These are phyloP conservation scores for Eucalyptus curtisii DNA, from an alignment of 345 rosid species.

Conservation along the genomic window DNA sequence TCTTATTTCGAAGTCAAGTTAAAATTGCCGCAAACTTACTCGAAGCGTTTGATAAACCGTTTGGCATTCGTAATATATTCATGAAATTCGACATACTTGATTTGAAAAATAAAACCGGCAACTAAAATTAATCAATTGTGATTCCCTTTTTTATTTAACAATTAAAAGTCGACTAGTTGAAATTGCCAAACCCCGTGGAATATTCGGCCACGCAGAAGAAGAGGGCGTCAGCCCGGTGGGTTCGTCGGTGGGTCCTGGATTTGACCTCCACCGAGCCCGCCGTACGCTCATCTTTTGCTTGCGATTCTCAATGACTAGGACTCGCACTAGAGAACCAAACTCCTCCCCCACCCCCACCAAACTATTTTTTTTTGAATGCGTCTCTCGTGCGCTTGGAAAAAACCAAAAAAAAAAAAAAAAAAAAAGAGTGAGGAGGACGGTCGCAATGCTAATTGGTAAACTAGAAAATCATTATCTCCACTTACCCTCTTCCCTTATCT, in stretches of 20 bases:
- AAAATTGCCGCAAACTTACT: accelerated
- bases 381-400: neutral
- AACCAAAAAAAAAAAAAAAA: neutral
- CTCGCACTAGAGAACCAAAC: neutral
- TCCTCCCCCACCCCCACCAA: neutral
- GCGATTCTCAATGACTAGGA: neutral
- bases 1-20: accelerated
- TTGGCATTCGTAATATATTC: accelerated
- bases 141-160: neutral
- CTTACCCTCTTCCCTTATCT: neutral
- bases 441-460: neutral
- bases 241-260: neutral
- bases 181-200: neutral
- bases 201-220: neutral
- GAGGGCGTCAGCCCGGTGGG: neutral
- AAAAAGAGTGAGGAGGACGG: neutral
- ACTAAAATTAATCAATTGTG: neutral
- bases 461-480: neutral
- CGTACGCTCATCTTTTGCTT: neutral
- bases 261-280: neutral
- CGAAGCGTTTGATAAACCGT: accelerated
- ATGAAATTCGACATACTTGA: neutral
- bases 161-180: neutral
- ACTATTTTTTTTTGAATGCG: too few species aligned
- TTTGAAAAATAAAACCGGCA: neutral